Evolutionary conservation across 2,329 filamentous ascomycete genomes (phyloP), one percentile per base, ranked within the genome.

Genomic region (Exophiala mesophila): DNA sequence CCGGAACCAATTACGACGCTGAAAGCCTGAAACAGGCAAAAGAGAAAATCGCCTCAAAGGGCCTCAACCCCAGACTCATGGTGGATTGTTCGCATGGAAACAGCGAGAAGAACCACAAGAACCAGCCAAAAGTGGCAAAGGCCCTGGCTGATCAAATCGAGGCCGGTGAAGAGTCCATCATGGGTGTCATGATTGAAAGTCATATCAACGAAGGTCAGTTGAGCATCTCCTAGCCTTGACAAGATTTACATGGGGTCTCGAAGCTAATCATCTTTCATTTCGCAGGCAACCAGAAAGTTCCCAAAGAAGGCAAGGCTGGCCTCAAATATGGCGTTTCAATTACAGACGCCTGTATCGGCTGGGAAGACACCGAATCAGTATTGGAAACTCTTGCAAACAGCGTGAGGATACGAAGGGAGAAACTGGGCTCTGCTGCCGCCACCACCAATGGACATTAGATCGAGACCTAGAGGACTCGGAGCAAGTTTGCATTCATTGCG

Each of bases 41-140:
- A 64, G 85, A 89, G 63, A 80, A 80, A 2, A 69, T 98, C 58
- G 71, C 68, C 53, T 84, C 86, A 69, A 94, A 95, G 78, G 82
- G 82, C 47, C 84, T 92, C 63, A 83, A 83, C 60, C 77, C 88
- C 67, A 84, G 89, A 52, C 83, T 98, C 70, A 98, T 98, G 92
- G 81, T 98, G 45, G 92, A 98, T 68, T 98, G 92, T 76, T 96
- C 89, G 16, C 92, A 98, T 63, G 92, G 92, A 43, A 98, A 98
- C 74, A 97, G 90, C 15, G 87, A 85, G 67, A 98, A 98, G 73
- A 82, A 97, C 72, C 90, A 97, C 73, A 83, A 85, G 59, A 98
- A 98, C 70, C 90, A 98, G 71, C 92, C 92, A 58, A 84, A 90
- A 69, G 90, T 97, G 32, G 88, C 90, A 52, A 78, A 84, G 63